Evolutionary conservation across 352 stramenopile genomes (phyloP).

Genomic region (Pythium guiyangense): DNA sequence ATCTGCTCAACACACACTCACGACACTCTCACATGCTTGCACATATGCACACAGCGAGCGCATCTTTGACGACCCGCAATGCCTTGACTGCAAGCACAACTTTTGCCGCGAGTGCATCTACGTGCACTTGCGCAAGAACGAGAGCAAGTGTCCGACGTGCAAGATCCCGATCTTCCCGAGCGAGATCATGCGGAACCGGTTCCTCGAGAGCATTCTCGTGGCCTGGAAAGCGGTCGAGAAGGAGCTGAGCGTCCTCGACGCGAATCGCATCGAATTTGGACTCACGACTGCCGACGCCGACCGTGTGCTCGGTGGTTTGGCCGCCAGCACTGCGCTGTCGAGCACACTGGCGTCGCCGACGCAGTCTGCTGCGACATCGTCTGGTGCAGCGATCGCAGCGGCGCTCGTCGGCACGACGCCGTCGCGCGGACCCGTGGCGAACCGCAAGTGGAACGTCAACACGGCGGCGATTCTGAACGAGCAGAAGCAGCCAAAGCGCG

Average conservation of each 20-base stretch:
- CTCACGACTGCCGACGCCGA: conserved; percentile 33
- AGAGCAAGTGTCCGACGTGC: conserved; percentile 65
- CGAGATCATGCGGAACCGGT: conserved; percentile 84
- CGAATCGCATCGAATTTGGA: conserved; percentile 23
- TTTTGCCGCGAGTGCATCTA: conserved; percentile 80
- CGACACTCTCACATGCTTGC: no score
- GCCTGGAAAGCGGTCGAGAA: conserved; percentile 74
- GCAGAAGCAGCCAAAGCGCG: conserved; percentile 21
- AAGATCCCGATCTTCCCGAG: conserved; percentile 67
- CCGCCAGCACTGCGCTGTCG: conserved; percentile 4
- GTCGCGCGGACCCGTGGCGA: conserved; percentile 37
- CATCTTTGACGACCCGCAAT: conserved; percentile 83
- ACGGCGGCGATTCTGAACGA: conserved; percentile 56
- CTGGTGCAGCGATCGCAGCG: conserved; percentile 6
- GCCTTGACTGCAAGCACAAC: conserved; percentile 87
- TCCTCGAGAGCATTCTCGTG: conserved; percentile 76
- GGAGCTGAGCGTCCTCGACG: conserved; percentile 38
- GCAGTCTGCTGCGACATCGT: neutral
- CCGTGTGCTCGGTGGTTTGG: conserved; percentile 24
- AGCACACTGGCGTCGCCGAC: conserved; percentile 8
- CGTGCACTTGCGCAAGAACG: conserved; percentile 46
- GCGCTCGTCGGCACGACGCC: conserved; percentile 9
- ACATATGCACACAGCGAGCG: conserved; percentile 24
- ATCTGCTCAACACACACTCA: no score
- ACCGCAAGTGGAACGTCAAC: conserved; percentile 73